Evolutionary conservation across 2,329 filamentous ascomycete species (phyloP).

Genomic region (Ophiostoma triangulosporum): DNA sequence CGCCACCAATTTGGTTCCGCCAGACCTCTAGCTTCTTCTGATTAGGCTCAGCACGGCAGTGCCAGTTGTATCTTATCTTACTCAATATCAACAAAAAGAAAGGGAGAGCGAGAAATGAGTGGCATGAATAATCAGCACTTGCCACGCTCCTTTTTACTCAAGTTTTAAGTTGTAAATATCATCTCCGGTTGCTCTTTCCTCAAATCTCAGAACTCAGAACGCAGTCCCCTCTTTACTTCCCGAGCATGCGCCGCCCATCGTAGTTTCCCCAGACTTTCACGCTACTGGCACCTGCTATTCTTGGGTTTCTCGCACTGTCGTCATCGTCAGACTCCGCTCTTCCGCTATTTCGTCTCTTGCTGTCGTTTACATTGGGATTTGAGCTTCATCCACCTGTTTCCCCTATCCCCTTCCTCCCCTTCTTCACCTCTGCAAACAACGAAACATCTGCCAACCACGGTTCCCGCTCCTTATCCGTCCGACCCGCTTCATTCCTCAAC

Average conservation of each 20-base stretch:
- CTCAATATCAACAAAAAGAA: too few relatives aligned
- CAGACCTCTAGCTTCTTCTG: too few relatives aligned
- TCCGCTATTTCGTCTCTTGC: conserved; percentile 1
- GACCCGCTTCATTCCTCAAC: neutral
- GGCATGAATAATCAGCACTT: neutral
- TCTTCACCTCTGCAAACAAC: neutral
- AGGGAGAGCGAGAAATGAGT: too few relatives aligned
- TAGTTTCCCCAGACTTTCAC: neutral
- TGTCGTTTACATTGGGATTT: neutral
- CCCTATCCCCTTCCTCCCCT: neutral
- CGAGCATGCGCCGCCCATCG: neutral
- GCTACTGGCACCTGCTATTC: neutral
- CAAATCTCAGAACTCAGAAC: too few relatives aligned
- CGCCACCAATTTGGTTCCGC: too few relatives aligned
- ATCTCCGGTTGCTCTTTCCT: neutral
- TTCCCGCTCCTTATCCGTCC: neutral
- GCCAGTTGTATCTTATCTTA: too few relatives aligned
- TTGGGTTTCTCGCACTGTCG: conserved; percentile 1
- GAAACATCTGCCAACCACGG: neutral
- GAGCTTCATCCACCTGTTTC: neutral
- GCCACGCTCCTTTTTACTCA: neutral
- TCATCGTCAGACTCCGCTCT: conserved; percentile 8
- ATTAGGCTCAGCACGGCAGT: too few relatives aligned
- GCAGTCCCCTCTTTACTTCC: neutral
- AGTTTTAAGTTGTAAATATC: neutral